Percentiles rank a stretch among this genome's conserved stretches.
These are phyloP conservation scores for Rutstroemia sp. DNA, from an alignment of 2,329 filamentous ascomycete genomes.

Conservation along the genomic window DNA sequence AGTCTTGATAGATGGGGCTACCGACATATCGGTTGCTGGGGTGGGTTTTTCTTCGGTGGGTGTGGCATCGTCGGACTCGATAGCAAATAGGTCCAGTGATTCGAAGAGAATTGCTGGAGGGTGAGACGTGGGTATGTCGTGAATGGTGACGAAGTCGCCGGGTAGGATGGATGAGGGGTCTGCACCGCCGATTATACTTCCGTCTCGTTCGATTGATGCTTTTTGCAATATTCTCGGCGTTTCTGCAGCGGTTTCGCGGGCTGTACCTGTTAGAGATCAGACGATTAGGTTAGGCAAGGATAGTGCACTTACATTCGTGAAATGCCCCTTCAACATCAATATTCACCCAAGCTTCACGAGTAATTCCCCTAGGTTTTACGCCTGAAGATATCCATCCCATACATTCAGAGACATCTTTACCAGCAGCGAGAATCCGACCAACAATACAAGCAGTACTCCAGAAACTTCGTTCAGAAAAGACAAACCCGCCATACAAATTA, in stretches of 20 bases:
- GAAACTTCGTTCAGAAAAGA: constrained; percentile 57
- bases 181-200: constrained; percentile 50
- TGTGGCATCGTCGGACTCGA: constrained; percentile 35
- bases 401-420: constrained; percentile 54
- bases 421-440: constrained; percentile 56
- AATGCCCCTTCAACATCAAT: constrained; percentile 47
- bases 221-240: constrained; percentile 57
- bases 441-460: constrained; percentile 63
- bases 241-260: constrained; percentile 42
- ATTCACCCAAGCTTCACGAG: constrained; percentile 50
- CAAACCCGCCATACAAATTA: constrained; percentile 57
- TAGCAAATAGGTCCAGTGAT: constrained; percentile 41
- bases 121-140: constrained; percentile 43
- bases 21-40: constrained; percentile 13
- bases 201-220: constrained; percentile 50
- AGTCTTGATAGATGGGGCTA: constrained; percentile 19
- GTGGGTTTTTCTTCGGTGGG: constrained; percentile 28
- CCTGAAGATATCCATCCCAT: constrained; percentile 63
- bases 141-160: constrained; percentile 55
- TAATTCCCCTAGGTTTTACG: constrained; percentile 42
- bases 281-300: neutral
- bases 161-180: constrained; percentile 48
- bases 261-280: constrained; percentile 28
- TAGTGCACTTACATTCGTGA: constrained; percentile 13
- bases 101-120: constrained; percentile 43